phyloP scores from a whole-genome alignment of 306 rosid species.

The Medicago lupulina region DNA sequence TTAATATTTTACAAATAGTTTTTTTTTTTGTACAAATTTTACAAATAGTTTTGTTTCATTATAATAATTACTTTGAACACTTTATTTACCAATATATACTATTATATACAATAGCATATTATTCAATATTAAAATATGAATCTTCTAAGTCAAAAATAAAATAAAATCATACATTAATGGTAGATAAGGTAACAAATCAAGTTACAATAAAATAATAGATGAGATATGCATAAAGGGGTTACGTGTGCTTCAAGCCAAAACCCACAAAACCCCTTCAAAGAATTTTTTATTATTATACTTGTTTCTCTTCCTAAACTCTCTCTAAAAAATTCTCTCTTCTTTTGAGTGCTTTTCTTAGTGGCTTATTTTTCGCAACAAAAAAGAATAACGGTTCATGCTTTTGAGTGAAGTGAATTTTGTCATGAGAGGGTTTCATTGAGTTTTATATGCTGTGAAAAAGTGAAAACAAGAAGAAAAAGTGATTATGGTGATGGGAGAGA shows the following conservation, averaged over 20 bases:
- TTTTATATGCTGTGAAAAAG: neutral
- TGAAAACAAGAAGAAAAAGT: neutral
- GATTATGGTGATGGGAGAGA: slow-evolving; percentile 13
- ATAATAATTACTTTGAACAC: too few relatives aligned
- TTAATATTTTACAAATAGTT: too few relatives aligned
- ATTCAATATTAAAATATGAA: too few relatives aligned
- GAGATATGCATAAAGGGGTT: slow-evolving; percentile 31
- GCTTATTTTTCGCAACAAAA: neutral
- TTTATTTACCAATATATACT: too few relatives aligned
- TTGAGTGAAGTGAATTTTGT: neutral
- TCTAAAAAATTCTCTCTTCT: slow-evolving; percentile 23
- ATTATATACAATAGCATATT: too few relatives aligned
- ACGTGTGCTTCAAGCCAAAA: slow-evolving; percentile 52
- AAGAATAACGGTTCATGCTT: slow-evolving; percentile 4
- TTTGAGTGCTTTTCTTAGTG: neutral
- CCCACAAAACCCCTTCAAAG: slow-evolving; percentile 21
- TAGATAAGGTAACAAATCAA: neutral
- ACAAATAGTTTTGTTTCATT: too few relatives aligned
- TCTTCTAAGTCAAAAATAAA: too few relatives aligned
- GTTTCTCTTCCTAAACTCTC: neutral
- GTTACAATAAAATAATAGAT: neutral
- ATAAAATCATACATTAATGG: neutral
- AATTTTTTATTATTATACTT: neutral
- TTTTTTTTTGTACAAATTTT: too few relatives aligned
- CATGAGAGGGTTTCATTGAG: neutral